Percentiles rank a stretch among this genome's conserved stretches.
Evolutionary conservation across 331 rosid species (phyloP).

Genomic region (Erythrophleum ivorense): DNA sequence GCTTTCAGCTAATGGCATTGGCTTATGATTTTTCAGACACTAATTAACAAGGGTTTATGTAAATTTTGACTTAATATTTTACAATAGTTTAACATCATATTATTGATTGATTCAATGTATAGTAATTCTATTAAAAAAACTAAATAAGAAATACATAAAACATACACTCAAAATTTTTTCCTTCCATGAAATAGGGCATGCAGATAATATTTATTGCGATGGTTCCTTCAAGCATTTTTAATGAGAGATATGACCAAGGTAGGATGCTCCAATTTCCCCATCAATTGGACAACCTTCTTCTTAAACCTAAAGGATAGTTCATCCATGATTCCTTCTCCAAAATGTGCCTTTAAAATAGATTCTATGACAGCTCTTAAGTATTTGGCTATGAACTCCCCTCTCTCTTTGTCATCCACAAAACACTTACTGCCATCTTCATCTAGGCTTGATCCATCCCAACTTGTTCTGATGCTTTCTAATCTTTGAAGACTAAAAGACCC

Average conservation of each 20-base stretch:
- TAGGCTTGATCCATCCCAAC: slow-evolving; percentile 32
- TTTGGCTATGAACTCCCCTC: slow-evolving; percentile 22
- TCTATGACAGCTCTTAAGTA: slow-evolving; percentile 31
- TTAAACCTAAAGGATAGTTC: slow-evolving; percentile 25
- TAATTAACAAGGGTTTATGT: too few relatives aligned
- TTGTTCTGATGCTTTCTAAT: slow-evolving; percentile 23
- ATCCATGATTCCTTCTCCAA: slow-evolving; percentile 16
- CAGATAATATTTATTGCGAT: too few relatives aligned
- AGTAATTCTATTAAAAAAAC: too few relatives aligned
- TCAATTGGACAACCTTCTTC: neutral
- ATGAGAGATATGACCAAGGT: slow-evolving; percentile 19
- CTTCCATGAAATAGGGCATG: too few relatives aligned
- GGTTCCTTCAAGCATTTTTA: neutral
- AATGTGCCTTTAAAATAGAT: neutral
- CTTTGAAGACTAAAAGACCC: slow-evolving; percentile 45
- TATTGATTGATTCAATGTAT: too few relatives aligned
- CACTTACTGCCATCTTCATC: neutral
- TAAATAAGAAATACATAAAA: too few relatives aligned
- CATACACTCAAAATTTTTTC: too few relatives aligned
- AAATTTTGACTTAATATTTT: too few relatives aligned
- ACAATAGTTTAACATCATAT: too few relatives aligned
- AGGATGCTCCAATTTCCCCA: slow-evolving; percentile 11
- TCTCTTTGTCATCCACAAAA: slow-evolving; percentile 26
- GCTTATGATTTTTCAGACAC: too few relatives aligned
- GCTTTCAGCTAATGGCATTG: too few relatives aligned